A percentile compares a stretch with the other conserved stretches of the same genome.
These are phyloP conservation scores for Nicotiana attenuata DNA, from an alignment of 257 asterid genomes.

Conservation along the genomic window DNA sequence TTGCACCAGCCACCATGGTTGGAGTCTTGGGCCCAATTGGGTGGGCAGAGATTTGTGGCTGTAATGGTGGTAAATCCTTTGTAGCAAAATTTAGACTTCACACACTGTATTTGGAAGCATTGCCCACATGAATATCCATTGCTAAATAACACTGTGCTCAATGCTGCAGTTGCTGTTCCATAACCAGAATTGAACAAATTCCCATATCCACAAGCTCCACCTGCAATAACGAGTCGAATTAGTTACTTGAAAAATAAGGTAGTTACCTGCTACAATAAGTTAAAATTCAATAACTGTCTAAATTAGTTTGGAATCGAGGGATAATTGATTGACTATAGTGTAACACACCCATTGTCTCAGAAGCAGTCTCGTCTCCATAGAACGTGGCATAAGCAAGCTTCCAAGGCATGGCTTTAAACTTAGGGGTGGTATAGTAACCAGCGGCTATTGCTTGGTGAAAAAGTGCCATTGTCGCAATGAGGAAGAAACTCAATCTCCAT, in stretches of 20 bases:
- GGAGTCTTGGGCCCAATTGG: constrained; percentile 62
- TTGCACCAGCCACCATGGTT: constrained; percentile 94
- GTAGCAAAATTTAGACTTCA: constrained; percentile 39
- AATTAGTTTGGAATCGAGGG: background rate
- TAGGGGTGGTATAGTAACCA: constrained; percentile 20
- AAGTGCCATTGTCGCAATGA: constrained; percentile 18
- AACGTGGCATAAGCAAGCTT: constrained; percentile 58
- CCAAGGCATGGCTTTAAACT: constrained; percentile 37
- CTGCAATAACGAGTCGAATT: constrained; percentile 15
- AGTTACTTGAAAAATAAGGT: background rate
- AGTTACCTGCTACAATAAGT: background rate
- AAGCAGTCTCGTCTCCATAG: constrained; percentile 64
- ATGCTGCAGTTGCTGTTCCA: constrained; percentile 67
- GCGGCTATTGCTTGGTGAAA: constrained; percentile 20
- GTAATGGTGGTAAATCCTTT: constrained; percentile 54
- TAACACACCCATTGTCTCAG: constrained; percentile 48
- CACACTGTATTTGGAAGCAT: constrained; percentile 65
- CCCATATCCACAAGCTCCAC: constrained; percentile 88
- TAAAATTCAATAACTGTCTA: background rate
- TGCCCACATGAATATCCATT: constrained; percentile 85
- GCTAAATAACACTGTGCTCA: constrained; percentile 64
- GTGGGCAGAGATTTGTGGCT: constrained; percentile 84
- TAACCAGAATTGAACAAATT: constrained; percentile 57
- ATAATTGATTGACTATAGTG: background rate
- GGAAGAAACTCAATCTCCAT: constrained; percentile 27